phyloP scores from a whole-genome alignment of 2,329 filamentous ascomycete genomes.

The Fusarium sarcochroum region DNA sequence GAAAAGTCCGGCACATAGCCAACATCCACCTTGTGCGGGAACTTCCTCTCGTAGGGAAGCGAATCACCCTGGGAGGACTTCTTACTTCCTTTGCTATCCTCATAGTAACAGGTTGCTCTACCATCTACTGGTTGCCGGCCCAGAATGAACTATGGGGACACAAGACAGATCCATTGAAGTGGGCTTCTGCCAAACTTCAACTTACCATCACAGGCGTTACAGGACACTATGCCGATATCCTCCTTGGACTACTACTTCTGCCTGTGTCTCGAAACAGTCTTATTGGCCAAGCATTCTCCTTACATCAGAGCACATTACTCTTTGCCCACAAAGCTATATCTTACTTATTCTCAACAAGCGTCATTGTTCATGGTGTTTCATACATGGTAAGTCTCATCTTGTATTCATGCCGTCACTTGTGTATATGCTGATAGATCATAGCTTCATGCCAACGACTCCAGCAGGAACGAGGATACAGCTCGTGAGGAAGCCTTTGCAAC shows the following conservation, averaged over 20 bases:
- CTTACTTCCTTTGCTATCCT: neutral
- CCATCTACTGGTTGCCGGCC: neutral
- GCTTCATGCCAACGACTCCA: neutral
- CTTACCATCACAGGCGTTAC: neutral
- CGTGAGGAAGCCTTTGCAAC: neutral
- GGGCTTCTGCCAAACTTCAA: neutral
- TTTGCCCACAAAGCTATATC: neutral
- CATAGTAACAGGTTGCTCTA: neutral
- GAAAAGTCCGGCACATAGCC: rapidly evolving
- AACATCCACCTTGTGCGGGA: neutral
- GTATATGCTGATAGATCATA: neutral
- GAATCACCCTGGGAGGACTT: neutral
- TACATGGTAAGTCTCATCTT: neutral
- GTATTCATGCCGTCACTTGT: no score
- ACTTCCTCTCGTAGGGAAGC: rapidly evolving
- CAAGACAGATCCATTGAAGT: neutral
- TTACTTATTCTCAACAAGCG: neutral
- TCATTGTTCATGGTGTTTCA: neutral
- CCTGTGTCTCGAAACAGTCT: neutral
- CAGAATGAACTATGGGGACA: neutral
- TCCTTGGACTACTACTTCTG: neutral
- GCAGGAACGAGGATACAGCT: neutral
- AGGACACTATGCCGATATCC: neutral
- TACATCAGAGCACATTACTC: neutral
- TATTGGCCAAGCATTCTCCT: neutral